Conservation (phyloP, 2,329 filamentous ascomycete species). For the Curvularia verruculosa region DNA sequence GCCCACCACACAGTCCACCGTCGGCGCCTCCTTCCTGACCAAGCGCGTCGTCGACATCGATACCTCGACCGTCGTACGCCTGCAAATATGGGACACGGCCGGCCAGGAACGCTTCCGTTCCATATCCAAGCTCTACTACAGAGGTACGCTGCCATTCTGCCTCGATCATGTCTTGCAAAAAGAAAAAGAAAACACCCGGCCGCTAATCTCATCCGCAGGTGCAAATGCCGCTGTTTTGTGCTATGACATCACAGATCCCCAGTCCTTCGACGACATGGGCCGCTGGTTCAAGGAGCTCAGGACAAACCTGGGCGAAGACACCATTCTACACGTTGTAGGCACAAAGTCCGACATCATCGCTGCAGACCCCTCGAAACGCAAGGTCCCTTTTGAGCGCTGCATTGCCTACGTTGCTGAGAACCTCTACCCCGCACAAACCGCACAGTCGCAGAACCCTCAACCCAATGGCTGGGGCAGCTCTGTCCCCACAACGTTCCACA, state of each 20-base stretch:
- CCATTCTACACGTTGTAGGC: constrained; percentile 92
- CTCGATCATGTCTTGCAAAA: neutral
- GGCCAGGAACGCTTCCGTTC: constrained; percentile 95
- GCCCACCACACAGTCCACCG: constrained; percentile 55
- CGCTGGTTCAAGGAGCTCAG: constrained; percentile 87
- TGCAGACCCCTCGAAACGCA: constrained; percentile 75
- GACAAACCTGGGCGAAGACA: constrained; percentile 74
- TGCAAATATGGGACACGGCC: constrained; percentile 96
- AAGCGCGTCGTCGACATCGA: constrained; percentile 76
- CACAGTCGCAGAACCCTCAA: constrained; percentile 27
- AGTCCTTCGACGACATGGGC: constrained; percentile 90
- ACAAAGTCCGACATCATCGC: constrained; percentile 81
- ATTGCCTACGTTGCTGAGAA: constrained; percentile 96
- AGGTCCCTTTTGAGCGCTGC: constrained; percentile 92
- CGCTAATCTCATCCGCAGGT: constrained; percentile 53
- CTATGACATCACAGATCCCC: constrained; percentile 88
- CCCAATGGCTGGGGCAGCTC: constrained; percentile 35
- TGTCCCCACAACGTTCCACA: constrained; percentile 47
- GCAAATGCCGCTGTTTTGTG: constrained; percentile 93
- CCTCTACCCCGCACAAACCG: constrained; percentile 70
- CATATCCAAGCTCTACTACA: constrained; percentile 95
- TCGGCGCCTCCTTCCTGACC: constrained; percentile 64
- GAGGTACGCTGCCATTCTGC: constrained; percentile 51
- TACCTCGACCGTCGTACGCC: constrained; percentile 82
- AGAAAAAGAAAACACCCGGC: neutral